A percentile compares a stretch with the other conserved stretches of the same genome.
These are phyloP conservation scores for Zygoascus hellenicus DNA, from an alignment of 1,139 yeast species.

Conservation along the genomic window DNA sequence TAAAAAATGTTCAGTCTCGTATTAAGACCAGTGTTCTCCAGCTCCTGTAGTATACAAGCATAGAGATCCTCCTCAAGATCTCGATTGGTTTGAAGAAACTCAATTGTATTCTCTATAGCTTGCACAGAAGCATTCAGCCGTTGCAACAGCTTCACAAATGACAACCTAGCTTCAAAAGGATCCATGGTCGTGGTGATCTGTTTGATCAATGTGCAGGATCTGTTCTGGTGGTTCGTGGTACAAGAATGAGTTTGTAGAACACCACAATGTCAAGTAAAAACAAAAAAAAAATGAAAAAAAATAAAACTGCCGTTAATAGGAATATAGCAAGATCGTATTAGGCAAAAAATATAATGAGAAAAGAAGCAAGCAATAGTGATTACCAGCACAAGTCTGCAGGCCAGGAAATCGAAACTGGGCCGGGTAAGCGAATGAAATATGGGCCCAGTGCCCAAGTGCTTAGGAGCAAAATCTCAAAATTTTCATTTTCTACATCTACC, in stretches of 20 bases:
- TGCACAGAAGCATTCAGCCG: constrained; percentile 58
- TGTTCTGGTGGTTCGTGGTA: background rate
- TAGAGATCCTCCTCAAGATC: constrained; percentile 69
- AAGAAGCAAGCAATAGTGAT: too few species aligned
- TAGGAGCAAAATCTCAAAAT: background rate
- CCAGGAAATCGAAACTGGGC: background rate
- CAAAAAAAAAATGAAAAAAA: too few species aligned
- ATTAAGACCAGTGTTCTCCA: constrained; percentile 46
- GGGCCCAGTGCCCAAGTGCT: too few species aligned
- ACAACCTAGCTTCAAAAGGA: constrained; percentile 70
- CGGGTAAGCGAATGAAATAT: constrained; percentile 5
- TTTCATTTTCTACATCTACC: constrained; percentile 3
- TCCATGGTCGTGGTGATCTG: constrained; percentile 46
- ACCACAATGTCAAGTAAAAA: too few species aligned
- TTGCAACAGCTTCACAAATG: constrained; percentile 57
- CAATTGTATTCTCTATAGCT: constrained; percentile 50
- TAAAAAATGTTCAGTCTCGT: constrained; percentile 61
- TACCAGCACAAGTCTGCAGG: background rate
- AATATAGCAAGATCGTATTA: too few species aligned
- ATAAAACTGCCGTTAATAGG: too few species aligned
- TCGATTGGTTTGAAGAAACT: constrained; percentile 50
- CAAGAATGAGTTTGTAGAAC: too few species aligned
- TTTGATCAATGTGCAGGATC: background rate
- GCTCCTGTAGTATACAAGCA: constrained; percentile 62
- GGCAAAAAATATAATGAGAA: too few species aligned